phyloP scores from a whole-genome alignment of 352 stramenopile genomes.

The Phytopythium ostracodes region DNA sequence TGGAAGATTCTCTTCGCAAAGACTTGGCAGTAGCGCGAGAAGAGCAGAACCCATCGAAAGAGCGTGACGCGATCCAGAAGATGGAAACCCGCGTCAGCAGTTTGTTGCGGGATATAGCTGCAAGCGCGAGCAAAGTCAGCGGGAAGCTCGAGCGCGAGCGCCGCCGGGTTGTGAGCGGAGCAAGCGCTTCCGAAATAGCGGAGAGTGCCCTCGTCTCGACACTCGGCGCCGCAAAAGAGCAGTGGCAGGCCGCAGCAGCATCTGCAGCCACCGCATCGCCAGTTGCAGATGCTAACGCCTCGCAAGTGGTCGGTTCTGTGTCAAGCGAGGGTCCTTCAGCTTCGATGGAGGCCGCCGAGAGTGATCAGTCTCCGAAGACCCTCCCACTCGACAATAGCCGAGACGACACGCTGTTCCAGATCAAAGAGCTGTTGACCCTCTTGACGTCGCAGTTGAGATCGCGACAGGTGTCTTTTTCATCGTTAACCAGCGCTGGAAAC shows the following conservation, averaged over 20 bases:
- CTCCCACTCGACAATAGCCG: not conserved
- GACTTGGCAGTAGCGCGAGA: slow-evolving; percentile 38
- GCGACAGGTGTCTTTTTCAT: not conserved
- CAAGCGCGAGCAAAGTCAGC: slow-evolving; percentile 24
- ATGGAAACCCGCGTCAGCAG: slow-evolving; percentile 32
- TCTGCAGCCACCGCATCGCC: not conserved
- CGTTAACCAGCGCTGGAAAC: not conserved
- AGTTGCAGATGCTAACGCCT: not conserved
- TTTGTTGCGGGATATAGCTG: slow-evolving; percentile 30
- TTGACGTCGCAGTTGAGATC: slow-evolving; percentile 23
- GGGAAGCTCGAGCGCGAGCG: slow-evolving; percentile 14
- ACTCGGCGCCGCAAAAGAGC: slow-evolving; percentile 19
- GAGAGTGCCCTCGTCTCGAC: slow-evolving; percentile 17
- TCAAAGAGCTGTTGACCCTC: slow-evolving; percentile 44
- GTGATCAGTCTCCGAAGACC: not conserved
- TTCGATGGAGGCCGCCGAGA: not conserved
- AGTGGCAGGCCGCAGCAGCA: slow-evolving; percentile 8
- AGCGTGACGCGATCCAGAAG: slow-evolving; percentile 28
- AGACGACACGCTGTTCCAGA: slow-evolving; percentile 49
- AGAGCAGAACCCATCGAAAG: slow-evolving; percentile 59
- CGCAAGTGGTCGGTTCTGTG: not conserved
- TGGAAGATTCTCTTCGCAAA: slow-evolving; percentile 38
- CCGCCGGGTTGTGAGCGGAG: slow-evolving; percentile 10
- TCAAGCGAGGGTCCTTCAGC: not conserved
- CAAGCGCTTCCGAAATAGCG: not conserved